Base-by-base conservation (phyloP, 305 asterid genomes). In the Fraxinus ornus region DNA sequence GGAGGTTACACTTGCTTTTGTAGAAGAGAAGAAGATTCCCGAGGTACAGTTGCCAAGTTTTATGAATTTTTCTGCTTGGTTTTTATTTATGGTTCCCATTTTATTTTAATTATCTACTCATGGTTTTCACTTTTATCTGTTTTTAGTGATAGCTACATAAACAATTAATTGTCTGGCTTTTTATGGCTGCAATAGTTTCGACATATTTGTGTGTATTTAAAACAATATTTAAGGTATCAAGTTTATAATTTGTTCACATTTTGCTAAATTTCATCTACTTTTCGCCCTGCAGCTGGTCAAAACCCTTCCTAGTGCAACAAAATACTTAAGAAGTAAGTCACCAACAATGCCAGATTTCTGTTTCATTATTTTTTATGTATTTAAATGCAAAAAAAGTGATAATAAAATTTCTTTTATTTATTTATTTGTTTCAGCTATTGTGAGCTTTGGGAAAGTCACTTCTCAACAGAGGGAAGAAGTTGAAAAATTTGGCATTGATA, bases 1-100 rank as follows among this genome's bases (percentile, higher is more conserved):
- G 13, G 99, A 95, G 90, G 89, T 95, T 86, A 39, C 87, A 85
- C 88, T 94, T 83, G 92, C 93, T 88, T 94, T 95, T 86, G 96
- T 92, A 13, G 99, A 95, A 91, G 99, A 94, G 88, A 95, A 92
- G 84, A 95, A 95, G 83, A 81, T 95, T 71, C 84, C 96, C 1
- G 99, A 95, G 99, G 99, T 96, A 79, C 70, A 33, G 44, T 80
- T 84, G 66, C 84, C n/a, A 57, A 17, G 74, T 80, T 17, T 47
- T 64, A 75, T 1, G 30, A 30, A 12, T 55, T 28, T 30, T 78
- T 28, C 55, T 78, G 17, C 8, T 21, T 24, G 70, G 6, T n/a
- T 30, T 28, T 52, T 52, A 3, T 78, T 30, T 47, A 78, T 55
- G 44, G 39, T n/a, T 78, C 52, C n/a, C 72, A 19, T 22, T 55